Conservation (phyloP, 306 rosid species). For the Prunus dulcis region DNA sequence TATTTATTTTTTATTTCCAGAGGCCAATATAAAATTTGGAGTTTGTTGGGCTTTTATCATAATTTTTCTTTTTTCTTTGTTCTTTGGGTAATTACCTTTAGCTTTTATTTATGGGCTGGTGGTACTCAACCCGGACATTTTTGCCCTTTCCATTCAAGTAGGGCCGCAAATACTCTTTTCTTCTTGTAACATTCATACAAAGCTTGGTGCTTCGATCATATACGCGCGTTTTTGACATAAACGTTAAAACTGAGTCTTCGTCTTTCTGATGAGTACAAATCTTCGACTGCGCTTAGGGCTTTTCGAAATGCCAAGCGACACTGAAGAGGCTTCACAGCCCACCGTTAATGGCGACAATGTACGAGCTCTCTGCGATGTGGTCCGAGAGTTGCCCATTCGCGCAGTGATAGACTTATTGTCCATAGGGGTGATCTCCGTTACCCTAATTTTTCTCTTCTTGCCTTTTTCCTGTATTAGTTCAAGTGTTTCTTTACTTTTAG, state of each 20-base stretch:
- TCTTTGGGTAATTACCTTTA: too few relatives aligned
- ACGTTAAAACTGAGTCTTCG: background rate
- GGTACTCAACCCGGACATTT: too few relatives aligned
- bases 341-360: background rate
- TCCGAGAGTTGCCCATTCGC: slow-evolving; percentile 45
- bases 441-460: background rate
- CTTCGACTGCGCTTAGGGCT: background rate
- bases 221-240: too few relatives aligned
- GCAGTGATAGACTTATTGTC: slow-evolving; percentile 48
- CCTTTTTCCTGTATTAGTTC: background rate
- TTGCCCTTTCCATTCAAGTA: too few relatives aligned
- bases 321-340: slow-evolving; percentile 1
- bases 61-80: too few relatives aligned
- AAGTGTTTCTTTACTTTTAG: background rate
- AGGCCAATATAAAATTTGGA: too few relatives aligned
- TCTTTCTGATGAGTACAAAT: background rate
- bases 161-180: too few relatives aligned
- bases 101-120: too few relatives aligned
- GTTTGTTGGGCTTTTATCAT: too few relatives aligned
- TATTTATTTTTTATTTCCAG: too few relatives aligned
- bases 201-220: too few relatives aligned
- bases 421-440: slow-evolving; percentile 38
- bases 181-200: too few relatives aligned
- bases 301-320: background rate
- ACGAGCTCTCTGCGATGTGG: slow-evolving; percentile 23